A percentile compares a stretch with the other conserved stretches of the same genome.
These are phyloP conservation scores for Albugo laibachii DNA, from an alignment of 352 stramenopile genomes.

Conservation along the genomic window DNA sequence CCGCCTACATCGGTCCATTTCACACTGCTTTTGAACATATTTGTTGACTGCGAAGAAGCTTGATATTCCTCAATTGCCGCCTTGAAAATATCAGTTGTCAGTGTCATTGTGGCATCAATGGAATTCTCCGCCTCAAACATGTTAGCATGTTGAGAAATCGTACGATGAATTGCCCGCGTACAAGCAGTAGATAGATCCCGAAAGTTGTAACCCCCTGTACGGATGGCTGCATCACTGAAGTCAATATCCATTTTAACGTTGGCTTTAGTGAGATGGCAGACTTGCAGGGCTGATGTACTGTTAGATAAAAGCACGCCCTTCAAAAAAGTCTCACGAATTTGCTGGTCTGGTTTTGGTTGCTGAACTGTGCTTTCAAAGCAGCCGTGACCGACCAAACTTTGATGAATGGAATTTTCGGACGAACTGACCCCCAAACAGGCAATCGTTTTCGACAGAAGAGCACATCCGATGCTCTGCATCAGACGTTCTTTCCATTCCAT, in stretches of 20 bases:
- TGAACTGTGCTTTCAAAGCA: constrained; percentile 51
- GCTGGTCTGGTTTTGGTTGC: constrained; percentile 9
- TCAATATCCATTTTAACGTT: constrained; percentile 33
- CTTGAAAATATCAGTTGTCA: constrained; percentile 49
- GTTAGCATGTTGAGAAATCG: constrained; percentile 20
- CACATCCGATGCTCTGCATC: constrained; percentile 20
- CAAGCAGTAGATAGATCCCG: constrained; percentile 51
- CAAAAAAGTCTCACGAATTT: no score
- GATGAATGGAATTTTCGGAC: constrained; percentile 48
- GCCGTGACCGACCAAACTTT: constrained; percentile 27
- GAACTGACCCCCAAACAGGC: constrained; percentile 31
- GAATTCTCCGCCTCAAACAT: background rate
- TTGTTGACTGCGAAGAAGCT: constrained; percentile 19
- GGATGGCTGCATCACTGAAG: constrained; percentile 28
- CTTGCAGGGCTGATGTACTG: no score
- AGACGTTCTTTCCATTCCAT: constrained; percentile 14
- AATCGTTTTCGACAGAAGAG: constrained; percentile 48
- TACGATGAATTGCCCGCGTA: constrained; percentile 43
- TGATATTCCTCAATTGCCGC: constrained; percentile 62
- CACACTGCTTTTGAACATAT: constrained; percentile 57
- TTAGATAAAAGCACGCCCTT: no score
- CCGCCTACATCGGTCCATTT: constrained; percentile 79
- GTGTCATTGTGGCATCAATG: background rate
- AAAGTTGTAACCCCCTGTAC: constrained; percentile 67
- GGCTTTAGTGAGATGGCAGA: no score